Conservation (phyloP, 2,329 filamentous ascomycete species). For the Biscogniauxia marginata region DNA sequence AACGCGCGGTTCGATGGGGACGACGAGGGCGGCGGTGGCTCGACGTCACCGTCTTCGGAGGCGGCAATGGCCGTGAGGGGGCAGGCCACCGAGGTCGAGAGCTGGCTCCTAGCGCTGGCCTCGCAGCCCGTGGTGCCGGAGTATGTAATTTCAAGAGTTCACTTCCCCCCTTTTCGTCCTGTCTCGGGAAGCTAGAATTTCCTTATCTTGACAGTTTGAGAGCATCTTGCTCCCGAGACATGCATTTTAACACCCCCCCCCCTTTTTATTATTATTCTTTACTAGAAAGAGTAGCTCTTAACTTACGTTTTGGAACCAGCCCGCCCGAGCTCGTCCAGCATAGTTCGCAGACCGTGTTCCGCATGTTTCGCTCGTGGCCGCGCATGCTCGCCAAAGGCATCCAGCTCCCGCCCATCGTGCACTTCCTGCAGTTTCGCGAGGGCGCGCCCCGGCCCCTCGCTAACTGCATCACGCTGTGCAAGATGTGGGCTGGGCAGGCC, state of each 20-base stretch:
- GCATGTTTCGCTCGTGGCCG: conserved; percentile 38
- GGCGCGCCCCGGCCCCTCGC: conserved; percentile 31
- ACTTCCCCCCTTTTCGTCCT: too few species aligned
- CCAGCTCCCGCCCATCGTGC: conserved; percentile 37
- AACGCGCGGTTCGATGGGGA: neutral
- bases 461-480: conserved; percentile 36
- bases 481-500: conserved; percentile 37
- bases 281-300: too few species aligned
- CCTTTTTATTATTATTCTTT: too few species aligned
- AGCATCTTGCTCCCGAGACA: too few species aligned
- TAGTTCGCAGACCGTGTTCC: conserved; percentile 30
- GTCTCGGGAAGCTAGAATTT: too few species aligned
- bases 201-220: too few species aligned
- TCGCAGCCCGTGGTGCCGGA: conserved; percentile 1
- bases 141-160: too few species aligned
- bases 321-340: conserved; percentile 12
- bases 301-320: too few species aligned
- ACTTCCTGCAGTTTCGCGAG: conserved; percentile 24
- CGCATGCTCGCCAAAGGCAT: conserved; percentile 37
- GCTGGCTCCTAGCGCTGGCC: conserved; percentile 12
- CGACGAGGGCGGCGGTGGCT: too few species aligned
- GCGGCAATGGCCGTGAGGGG: too few species aligned
- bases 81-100: conserved; percentile 2
- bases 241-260: too few species aligned
- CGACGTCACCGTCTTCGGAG: too few species aligned